Evolutionary conservation across 768 basidiomycete genomes (phyloP), one percentile per base, ranked within the genome.

Genomic region (Coprinopsis strossmayeri): DNA sequence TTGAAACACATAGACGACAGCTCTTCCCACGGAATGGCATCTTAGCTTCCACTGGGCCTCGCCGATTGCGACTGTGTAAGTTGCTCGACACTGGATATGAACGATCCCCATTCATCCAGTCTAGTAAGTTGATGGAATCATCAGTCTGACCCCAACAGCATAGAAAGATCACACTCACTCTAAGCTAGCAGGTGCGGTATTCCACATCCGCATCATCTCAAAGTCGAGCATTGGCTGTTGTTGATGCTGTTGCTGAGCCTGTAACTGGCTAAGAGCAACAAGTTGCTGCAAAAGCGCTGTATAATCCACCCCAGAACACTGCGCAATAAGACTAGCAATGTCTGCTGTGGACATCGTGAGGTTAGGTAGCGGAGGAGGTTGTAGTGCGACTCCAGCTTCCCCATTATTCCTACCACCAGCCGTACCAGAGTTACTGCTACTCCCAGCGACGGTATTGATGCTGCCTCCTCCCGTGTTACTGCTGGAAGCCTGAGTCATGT

Each of bases 141-240:
- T 32, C 9, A 32, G 30, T 15, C 30, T 32, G 9, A 32, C 9
- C 30, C 30, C 9, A 32, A 15, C 15, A 32, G 30, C 7, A 15
- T 7, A 32, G 30, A 15, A 15, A 15, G 15, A 15, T 7, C 30
- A 32, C 3, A 66, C 80, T 55, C 56, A 84, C 83, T 79, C 79
- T 47, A 81, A 81, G 17, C 74, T 72, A 11, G 71, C 70, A 12
- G 81, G 80, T 20, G 80, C 78, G 44, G 66, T 70, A 10, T 79
- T 77, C 82, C 81, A 85, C 76, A 82, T 78, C 12, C 70, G 68
- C 55, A 82, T 70, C 38, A 74, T 74, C 48, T 77, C 76, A 47
- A 66, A 63, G 53, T 81, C 74, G 59, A 73, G 63, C 28, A 63
- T 46, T 13, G 62, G 60, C 27, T 61, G 56, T 21, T 62, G 54